These are phyloP conservation scores for Bipolaris cookei DNA, from an alignment of 2,329 filamentous ascomycete species.

Conservation along the genomic window DNA sequence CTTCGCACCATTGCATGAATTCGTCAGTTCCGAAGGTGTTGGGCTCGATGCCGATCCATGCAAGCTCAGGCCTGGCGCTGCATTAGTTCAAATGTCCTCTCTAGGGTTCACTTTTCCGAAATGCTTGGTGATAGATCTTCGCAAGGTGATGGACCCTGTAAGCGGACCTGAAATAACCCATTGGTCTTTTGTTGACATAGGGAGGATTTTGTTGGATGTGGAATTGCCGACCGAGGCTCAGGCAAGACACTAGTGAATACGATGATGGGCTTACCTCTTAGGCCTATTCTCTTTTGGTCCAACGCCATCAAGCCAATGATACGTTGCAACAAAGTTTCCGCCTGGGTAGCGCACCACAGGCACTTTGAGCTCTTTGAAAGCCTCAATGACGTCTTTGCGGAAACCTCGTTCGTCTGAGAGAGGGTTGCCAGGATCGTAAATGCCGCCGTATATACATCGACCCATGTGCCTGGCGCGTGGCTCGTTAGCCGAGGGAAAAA, in stretches of 20 bases:
- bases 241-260: not conserved
- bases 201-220: not conserved
- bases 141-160: not conserved
- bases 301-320: constrained; percentile 84
- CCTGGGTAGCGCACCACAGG: constrained; percentile 83
- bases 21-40: constrained; percentile 87
- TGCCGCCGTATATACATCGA: constrained; percentile 84
- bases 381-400: constrained; percentile 77
- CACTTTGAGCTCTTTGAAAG: constrained; percentile 74
- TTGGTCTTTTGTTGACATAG: not conserved
- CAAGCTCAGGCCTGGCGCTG: constrained; percentile 68
- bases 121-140: not conserved
- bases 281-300: constrained; percentile 75
- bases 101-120: not conserved
- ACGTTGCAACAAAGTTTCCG: constrained; percentile 84
- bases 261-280: constrained; percentile 48
- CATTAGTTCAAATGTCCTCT: constrained; percentile 7
- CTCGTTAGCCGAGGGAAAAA: constrained; percentile 29
- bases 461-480: constrained; percentile 74
- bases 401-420: constrained; percentile 78
- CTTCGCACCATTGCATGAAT: constrained; percentile 81
- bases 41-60: constrained; percentile 77
- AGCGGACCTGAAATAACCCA: not conserved
- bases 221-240: not conserved
- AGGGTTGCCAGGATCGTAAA: constrained; percentile 77